Conservation (phyloP, 208 protist genomes). For the Novymonas esmeraldas region DNA sequence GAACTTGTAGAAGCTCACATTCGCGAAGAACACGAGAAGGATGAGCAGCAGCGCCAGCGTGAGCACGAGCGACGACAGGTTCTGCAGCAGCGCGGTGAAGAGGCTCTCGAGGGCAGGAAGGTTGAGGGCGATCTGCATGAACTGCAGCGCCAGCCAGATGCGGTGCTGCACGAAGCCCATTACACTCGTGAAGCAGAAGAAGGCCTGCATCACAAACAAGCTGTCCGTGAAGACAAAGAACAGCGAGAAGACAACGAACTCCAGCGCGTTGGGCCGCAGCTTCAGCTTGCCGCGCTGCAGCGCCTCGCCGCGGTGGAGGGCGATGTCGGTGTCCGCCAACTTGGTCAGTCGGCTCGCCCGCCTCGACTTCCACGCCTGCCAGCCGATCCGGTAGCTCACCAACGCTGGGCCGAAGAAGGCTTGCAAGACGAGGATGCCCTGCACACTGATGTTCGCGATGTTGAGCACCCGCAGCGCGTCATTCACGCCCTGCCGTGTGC, state of each 20-base stretch:
- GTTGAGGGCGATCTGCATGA: constrained; percentile 57
- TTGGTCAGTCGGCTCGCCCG: constrained; percentile 30
- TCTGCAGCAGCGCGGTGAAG: constrained; percentile 44
- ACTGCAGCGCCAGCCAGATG: constrained; percentile 68
- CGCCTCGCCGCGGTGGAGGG: constrained; percentile 26
- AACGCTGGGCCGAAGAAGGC: constrained; percentile 38
- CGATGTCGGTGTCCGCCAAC: constrained; percentile 38
- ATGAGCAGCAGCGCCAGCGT: constrained; percentile 60
- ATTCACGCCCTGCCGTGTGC: constrained; percentile 30
- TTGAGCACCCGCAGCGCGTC: constrained; percentile 30
- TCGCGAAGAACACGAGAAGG: constrained; percentile 63
- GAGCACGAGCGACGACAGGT: constrained; percentile 50
- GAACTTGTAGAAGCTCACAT: constrained; percentile 66
- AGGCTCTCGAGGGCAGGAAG: constrained; percentile 51
- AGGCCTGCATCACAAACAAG: constrained; percentile 35
- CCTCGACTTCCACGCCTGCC: constrained; percentile 37
- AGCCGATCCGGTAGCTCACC: constrained; percentile 45
- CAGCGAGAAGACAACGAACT: constrained; percentile 19
- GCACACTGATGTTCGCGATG: constrained; percentile 44
- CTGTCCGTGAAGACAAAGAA: constrained; percentile 35
- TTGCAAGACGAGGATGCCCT: constrained; percentile 42
- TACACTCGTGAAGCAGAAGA: constrained; percentile 54
- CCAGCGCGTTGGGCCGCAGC: constrained; percentile 14
- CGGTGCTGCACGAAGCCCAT: constrained; percentile 59
- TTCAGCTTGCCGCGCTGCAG: constrained; percentile 22